Conservation (phyloP, 192 early-diverging fungal species). For the Entomortierella chlamydospora region DNA sequence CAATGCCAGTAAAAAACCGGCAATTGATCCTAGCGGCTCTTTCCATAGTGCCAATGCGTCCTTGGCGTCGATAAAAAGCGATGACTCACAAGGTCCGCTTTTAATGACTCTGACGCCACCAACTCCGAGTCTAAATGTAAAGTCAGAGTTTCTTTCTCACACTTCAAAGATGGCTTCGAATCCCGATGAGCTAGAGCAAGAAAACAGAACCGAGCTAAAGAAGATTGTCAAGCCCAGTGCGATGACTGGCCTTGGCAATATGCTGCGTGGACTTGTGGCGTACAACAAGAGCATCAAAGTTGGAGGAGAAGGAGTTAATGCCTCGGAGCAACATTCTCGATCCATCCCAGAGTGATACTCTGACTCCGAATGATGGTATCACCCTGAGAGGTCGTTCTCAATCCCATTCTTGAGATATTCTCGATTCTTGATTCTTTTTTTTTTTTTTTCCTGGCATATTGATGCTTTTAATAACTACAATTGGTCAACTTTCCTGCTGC, state of each 20-base stretch:
- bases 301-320: slow-evolving; percentile 26
- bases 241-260: slow-evolving; percentile 38
- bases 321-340: background rate
- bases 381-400: background rate
- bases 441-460: slow-evolving; percentile 6
- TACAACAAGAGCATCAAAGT: slow-evolving; percentile 50
- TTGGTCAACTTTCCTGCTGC: no score
- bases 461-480: no score
- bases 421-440: slow-evolving; percentile 8
- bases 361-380: background rate
- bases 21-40: background rate
- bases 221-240: slow-evolving; percentile 33
- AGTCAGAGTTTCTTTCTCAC: slow-evolving; percentile 10
- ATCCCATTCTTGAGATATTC: background rate
- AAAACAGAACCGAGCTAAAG: slow-evolving; percentile 10
- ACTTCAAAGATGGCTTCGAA: background rate
- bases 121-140: slow-evolving; percentile 17
- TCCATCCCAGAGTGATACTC: background rate
- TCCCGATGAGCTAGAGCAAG: background rate
- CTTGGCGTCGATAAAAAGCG: no score
- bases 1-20: background rate
- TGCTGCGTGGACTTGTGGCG: slow-evolving; percentile 44
- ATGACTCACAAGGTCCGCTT: background rate
- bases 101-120: slow-evolving; percentile 35
- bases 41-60: no score